Evolutionary conservation across 176 grass and related monocot genomes (phyloP).

Genomic region (Triticum turgidum): DNA sequence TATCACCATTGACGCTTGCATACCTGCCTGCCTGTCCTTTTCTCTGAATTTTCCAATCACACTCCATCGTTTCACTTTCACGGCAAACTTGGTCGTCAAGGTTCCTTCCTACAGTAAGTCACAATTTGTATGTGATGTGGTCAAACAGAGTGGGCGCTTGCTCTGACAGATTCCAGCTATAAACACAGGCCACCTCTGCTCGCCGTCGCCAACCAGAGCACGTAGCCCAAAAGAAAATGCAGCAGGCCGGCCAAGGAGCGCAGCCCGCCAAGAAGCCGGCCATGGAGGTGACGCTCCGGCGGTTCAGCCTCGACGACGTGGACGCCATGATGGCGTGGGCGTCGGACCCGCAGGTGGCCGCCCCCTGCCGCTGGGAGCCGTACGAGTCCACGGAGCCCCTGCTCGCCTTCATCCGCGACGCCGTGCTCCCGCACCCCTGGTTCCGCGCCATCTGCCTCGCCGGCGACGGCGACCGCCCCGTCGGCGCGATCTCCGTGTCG

Average conservation of each 20-base stretch:
- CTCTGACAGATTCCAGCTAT: background rate
- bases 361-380: conserved; percentile 56
- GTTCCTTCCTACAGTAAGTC: background rate
- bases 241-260: background rate
- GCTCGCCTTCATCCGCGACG: conserved; percentile 50
- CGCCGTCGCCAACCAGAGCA: background rate
- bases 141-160: background rate
- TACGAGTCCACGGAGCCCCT: conserved; percentile 59
- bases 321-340: conserved; percentile 75
- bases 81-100: background rate
- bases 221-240: background rate
- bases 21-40: background rate
- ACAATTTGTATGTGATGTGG: background rate
- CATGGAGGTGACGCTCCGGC: conserved; percentile 51
- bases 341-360: conserved; percentile 65
- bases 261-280: background rate
- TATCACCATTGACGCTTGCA: background rate
- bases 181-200: background rate
- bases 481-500: conserved; percentile 63
- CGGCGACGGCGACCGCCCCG: background rate
- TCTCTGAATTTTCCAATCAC: background rate
- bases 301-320: conserved; percentile 52
- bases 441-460: conserved; percentile 66
- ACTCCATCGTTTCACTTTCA: background rate
- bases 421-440: conserved; percentile 70